Conservation (phyloP, 495 filamentous ascomycete genomes). For the Aspergillus coremiiformis region DNA sequence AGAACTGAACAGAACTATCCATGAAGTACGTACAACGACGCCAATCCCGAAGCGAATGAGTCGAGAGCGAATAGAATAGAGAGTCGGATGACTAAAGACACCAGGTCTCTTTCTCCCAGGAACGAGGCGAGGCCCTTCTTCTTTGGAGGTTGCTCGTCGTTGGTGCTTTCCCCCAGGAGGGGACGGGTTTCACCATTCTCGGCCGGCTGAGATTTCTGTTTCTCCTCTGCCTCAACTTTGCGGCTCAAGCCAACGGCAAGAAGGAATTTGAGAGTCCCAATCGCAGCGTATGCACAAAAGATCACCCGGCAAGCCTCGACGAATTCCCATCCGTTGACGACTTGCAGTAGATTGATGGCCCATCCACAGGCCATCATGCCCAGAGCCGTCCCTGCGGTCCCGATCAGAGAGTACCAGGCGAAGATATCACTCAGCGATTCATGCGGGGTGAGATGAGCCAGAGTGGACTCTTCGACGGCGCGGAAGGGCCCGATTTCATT, state of each 20-base stretch:
- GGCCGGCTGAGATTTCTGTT: slow-evolving; percentile 11
- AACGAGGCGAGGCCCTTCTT: slow-evolving; percentile 36
- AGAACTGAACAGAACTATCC: background rate
- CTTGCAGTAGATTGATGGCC: slow-evolving; percentile 47
- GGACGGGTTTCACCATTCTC: slow-evolving; percentile 34
- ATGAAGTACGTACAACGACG: slow-evolving; percentile 46
- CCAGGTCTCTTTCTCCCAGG: slow-evolving; percentile 46
- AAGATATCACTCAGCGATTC: slow-evolving; percentile 63
- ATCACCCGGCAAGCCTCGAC: slow-evolving; percentile 58
- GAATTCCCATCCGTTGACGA: slow-evolving; percentile 43
- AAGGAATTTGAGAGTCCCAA: slow-evolving; percentile 60
- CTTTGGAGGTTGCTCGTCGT: slow-evolving; percentile 8
- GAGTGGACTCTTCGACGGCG: slow-evolving; percentile 75
- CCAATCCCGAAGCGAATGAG: slow-evolving; percentile 71
- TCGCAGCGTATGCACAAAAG: slow-evolving; percentile 60
- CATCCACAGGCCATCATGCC: slow-evolving; percentile 63
- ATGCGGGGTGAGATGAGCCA: slow-evolving; percentile 63
- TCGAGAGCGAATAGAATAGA: slow-evolving; percentile 74
- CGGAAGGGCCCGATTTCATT: slow-evolving; percentile 78
- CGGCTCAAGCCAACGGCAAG: slow-evolving; percentile 53
- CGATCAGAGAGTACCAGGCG: slow-evolving; percentile 72
- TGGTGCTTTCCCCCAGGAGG: slow-evolving; percentile 32
- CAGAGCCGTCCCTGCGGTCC: slow-evolving; percentile 53
- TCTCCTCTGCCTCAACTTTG: slow-evolving; percentile 48
- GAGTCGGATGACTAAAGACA: slow-evolving; percentile 57